phyloP scores from a whole-genome alignment of 2,329 filamentous ascomycete genomes.

The Trichoderma guizhouense region DNA sequence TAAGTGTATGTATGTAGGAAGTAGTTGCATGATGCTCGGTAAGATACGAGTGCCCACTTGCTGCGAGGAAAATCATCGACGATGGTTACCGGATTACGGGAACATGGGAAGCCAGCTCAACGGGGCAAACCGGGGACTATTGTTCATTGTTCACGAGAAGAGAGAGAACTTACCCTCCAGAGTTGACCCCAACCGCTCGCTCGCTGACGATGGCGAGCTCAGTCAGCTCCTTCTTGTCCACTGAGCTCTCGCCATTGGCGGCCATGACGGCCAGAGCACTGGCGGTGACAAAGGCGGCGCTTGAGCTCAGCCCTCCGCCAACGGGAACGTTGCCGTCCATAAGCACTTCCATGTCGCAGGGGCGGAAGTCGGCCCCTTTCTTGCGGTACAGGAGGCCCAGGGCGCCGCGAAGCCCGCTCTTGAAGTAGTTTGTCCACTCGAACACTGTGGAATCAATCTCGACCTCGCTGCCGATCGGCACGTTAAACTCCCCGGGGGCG shows the following conservation, averaged over 20 bases:
- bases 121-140: not conserved
- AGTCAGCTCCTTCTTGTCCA: conserved; percentile 89
- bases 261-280: conserved; percentile 84
- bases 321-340: conserved; percentile 90
- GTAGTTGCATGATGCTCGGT: not conserved
- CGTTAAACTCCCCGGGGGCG: conserved; percentile 67
- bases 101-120: not conserved
- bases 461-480: conserved; percentile 61
- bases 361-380: conserved; percentile 57
- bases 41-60: conserved; percentile 8
- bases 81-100: not conserved
- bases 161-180: conserved; percentile 64
- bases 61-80: conserved; percentile 16
- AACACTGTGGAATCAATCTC: conserved; percentile 80
- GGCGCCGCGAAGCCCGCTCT: conserved; percentile 81
- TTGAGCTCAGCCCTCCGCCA: conserved; percentile 88
- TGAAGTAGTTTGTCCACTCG: conserved; percentile 99
- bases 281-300: conserved; percentile 88
- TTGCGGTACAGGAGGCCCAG: conserved; percentile 72
- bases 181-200: conserved; percentile 91
- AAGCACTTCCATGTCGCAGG: conserved; percentile 76
- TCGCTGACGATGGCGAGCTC: conserved; percentile 95
- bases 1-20: not conserved
- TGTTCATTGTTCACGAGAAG: not conserved
- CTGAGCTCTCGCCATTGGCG: conserved; percentile 72